Base-by-base conservation (phyloP, 106 monocot species). In the Allium sativum region DNA sequence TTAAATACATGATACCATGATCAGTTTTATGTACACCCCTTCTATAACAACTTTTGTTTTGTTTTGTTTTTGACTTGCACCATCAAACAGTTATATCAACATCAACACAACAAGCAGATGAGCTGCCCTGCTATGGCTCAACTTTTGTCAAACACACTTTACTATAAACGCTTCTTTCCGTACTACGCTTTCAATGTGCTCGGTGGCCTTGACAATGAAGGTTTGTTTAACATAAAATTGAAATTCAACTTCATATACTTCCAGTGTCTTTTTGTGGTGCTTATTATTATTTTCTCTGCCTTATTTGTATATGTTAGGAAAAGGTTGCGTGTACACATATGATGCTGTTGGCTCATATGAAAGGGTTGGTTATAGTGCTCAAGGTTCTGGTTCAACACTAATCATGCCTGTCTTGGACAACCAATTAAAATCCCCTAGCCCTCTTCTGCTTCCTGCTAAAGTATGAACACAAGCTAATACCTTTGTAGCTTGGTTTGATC, bases 51-150 rank as follows among this genome's bases (percentile, higher is more conserved):
- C 5, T 0, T 31, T 31, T 31, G 31, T 31, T 31, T 31, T 31
- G 5, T 14, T 76, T 45, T n/a, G n/a, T n/a, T 18, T 67, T 55
- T 48, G 45, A 31, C 2, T 43, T 52, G n/a, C 47, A 22, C 59
- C 53, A 7, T 48, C 52, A 14, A 64, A 42, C 81, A 98, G 96
- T 66, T 88, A 40, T 98, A 98, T 82, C 96, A 98, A 56, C 96
- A 98, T 72, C 96, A 98, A 59, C 96, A 98, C 66, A 91, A 84
- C 67, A 98, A 98, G 52, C 84, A 91, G 61, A 98, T 98, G 96
- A 85, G 87, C 70, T 98, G 96, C 56, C 96, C 96, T 58, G 96
- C 90, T 7, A 91, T 98, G 96, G 96, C 77, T 31, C 87, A 88
- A 20, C 91, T 98, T n/a, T 78, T 98, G 14, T 98, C 96, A 41